These are phyloP conservation scores for Planoprotostelium fungivorum DNA, from an alignment of 78 protist genomes.

Conservation along the genomic window DNA sequence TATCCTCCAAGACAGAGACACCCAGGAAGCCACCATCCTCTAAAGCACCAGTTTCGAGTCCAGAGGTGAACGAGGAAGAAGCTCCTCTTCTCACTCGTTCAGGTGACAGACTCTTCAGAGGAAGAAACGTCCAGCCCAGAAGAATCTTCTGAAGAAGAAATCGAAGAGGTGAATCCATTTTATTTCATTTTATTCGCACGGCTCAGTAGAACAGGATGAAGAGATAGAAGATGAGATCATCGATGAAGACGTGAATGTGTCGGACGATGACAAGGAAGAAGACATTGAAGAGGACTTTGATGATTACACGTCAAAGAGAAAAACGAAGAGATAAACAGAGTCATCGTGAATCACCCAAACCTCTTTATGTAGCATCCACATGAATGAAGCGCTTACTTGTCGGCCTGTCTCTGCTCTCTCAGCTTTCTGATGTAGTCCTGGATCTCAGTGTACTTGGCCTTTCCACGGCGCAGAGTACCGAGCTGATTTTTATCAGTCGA, in stretches of 20 bases:
- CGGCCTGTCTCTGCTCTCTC: background rate
- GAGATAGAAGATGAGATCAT: background rate
- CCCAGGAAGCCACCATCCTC: background rate
- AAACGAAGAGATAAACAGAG: background rate
- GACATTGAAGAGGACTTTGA: background rate
- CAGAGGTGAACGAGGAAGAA: too few relatives aligned
- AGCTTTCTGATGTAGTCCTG: background rate
- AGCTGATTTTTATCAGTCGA: background rate
- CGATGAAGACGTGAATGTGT: too few relatives aligned
- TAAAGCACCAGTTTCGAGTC: background rate
- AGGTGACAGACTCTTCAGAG: too few relatives aligned
- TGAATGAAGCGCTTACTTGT: background rate
- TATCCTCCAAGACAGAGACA: background rate
- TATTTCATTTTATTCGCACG: too few relatives aligned
- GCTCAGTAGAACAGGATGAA: too few relatives aligned
- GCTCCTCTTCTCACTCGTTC: too few relatives aligned
- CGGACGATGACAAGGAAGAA: too few relatives aligned
- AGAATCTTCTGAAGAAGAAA: background rate
- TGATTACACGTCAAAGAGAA: background rate
- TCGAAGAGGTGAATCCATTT: background rate
- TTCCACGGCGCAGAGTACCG: background rate
- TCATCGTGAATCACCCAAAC: background rate
- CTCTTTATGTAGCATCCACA: background rate
- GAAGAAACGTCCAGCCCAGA: background rate
- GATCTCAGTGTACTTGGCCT: background rate